A percentile compares a stretch with the other conserved stretches of the same genome.
phyloP scores from a whole-genome alignment of 2,329 filamentous ascomycete genomes.

The Magnaporthiopsis rhizophila region DNA sequence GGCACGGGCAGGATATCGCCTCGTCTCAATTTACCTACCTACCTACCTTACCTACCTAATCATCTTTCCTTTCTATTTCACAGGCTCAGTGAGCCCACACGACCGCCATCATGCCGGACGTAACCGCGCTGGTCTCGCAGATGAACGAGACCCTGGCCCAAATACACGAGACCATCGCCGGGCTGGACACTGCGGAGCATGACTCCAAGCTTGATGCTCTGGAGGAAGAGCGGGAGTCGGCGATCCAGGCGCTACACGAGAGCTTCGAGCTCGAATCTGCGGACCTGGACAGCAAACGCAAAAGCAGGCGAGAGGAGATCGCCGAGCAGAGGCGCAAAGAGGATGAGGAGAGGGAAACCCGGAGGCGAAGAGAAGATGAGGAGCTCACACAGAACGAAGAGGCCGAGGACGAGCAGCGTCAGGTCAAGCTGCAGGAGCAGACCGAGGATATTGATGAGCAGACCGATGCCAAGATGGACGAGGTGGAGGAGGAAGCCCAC shows the following conservation, averaged over 20 bases:
- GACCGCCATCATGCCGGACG: constrained; percentile 20
- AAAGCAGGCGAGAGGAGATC: constrained; percentile 23
- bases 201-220: constrained; percentile 29
- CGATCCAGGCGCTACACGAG: constrained; percentile 22
- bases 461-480: constrained; percentile 25
- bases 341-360: constrained; percentile 31
- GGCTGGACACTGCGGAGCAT: constrained; percentile 24
- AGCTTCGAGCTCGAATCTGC: constrained; percentile 24
- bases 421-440: constrained; percentile 21
- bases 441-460: constrained; percentile 25
- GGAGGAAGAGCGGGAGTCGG: constrained; percentile 28
- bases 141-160: constrained; percentile 33
- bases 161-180: constrained; percentile 28
- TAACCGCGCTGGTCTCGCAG: constrained; percentile 30
- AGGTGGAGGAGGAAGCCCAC: constrained; percentile 24
- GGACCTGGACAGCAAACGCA: constrained; percentile 21
- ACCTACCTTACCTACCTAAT: not conserved
- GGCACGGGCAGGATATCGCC: not conserved
- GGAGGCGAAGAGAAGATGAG: constrained; percentile 28
- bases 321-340: constrained; percentile 28
- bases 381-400: constrained; percentile 19
- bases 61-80: not conserved
- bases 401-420: constrained; percentile 24
- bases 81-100: constrained; percentile 1
- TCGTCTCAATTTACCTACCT: not conserved